phyloP scores from a whole-genome alignment of 345 rosid genomes.

The Anacardium occidentale region DNA sequence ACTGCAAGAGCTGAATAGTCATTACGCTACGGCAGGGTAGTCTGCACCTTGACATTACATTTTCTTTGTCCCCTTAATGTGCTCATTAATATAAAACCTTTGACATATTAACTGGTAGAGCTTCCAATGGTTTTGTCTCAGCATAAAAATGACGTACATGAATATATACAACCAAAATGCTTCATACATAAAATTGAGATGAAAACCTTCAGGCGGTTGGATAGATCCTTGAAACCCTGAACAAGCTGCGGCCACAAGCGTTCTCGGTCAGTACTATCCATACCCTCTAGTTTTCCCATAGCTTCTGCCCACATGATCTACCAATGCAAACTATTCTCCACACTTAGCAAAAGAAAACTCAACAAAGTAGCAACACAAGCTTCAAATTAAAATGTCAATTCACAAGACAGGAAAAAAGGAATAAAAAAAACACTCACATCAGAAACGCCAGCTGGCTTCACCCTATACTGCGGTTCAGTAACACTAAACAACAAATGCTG shows the following conservation, averaged over 20 bases:
- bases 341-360: conserved; percentile 19
- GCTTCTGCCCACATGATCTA: conserved; percentile 99
- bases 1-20: background rate
- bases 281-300: conserved; percentile 87
- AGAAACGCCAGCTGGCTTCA: conserved; percentile 86
- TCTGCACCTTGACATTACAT: background rate
- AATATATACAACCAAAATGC: background rate
- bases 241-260: conserved; percentile 99
- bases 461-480: conserved; percentile 68
- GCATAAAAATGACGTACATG: background rate
- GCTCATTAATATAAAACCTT: background rate
- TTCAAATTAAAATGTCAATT: conserved; percentile 11
- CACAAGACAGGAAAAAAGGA: background rate
- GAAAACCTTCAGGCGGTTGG: conserved; percentile 77
- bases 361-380: background rate
- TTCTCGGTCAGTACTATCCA: conserved; percentile 87
- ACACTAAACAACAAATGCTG: conserved; percentile 93
- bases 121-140: background rate
- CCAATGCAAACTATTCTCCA: conserved; percentile 46
- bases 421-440: conserved; percentile 60
- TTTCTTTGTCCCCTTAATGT: background rate
- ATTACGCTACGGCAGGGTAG: background rate
- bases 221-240: conserved; percentile 92
- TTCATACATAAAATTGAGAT: conserved; percentile 6
- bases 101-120: background rate